Base-by-base conservation (phyloP, 2,329 filamentous ascomycete species). In the Ceratocystis huliohia region DNA sequence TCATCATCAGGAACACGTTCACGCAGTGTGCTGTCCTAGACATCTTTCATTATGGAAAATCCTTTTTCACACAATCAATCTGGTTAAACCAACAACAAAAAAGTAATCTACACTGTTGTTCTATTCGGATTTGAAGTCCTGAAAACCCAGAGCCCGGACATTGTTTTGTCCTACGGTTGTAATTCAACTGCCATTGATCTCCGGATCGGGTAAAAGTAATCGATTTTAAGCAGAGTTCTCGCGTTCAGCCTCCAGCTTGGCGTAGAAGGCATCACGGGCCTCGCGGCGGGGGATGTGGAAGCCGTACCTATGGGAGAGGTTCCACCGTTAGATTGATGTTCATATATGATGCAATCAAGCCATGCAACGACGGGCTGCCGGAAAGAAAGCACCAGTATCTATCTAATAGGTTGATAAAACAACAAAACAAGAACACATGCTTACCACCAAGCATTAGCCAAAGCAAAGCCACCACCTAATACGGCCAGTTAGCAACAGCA, bases 271-370 rank as follows among this genome's bases (percentile, higher is more conserved):
- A 76, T 85, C 83, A 73, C 83, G 82, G 70, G 78, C 78, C 73
- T 79, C 74, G 72, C 81, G 84, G 75, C 82, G 82, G 71, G 82
- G 83, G 73, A 84, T 76, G 77, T 85, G 83, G 78, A 74, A 85
- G 74, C 83, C 82, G 79, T 84, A 82, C 82, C 82, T 85, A 70
- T 70, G 15, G 44, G 5, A 45, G 41, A 56, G 30, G n/a, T 20
- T 22, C 6, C 17, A 46, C 48, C 41, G 63, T 67, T 53, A 62
- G 66, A 50, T 62, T 10, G 5, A n/a, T 2, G 15, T 59, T 13
- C 28, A 37, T n/a, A 15, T 15, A 15, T 37, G 10, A 8, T 17
- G 33, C 28, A 37, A 17, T 37, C 28, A 10, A n/a, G 56, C 17
- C 28, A 37, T 30, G 28, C 28, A 57, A 33, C 5, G 8, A 3